A percentile compares a stretch with the other conserved stretches of the same genome.
These are phyloP conservation scores for Diaporthe vexans DNA, from an alignment of 2,329 filamentous ascomycete species.

Conservation along the genomic window DNA sequence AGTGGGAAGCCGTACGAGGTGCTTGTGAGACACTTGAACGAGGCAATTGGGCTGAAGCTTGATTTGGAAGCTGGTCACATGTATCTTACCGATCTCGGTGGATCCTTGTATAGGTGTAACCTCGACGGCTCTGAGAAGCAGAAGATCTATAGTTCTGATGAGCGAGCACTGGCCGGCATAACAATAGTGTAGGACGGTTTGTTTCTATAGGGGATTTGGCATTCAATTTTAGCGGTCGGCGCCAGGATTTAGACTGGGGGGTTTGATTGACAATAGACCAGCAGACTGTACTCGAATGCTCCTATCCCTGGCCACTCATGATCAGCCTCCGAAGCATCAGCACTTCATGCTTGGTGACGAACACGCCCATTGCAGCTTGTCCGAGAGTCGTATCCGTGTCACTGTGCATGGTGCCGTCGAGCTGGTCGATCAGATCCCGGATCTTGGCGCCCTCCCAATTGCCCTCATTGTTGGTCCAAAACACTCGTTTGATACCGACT, in stretches of 20 bases:
- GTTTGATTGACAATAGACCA: not conserved
- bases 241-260: not conserved
- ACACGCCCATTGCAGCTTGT: constrained; percentile 49
- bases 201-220: not conserved
- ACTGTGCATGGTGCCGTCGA: constrained; percentile 51
- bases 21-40: constrained; percentile 41
- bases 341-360: constrained; percentile 68
- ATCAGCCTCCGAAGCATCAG: constrained; percentile 56
- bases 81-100: constrained; percentile 41
- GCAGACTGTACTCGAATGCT: not conserved
- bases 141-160: constrained; percentile 36
- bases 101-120: constrained; percentile 38
- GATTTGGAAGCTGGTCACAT: constrained; percentile 33
- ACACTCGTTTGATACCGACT: constrained; percentile 65
- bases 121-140: constrained; percentile 39
- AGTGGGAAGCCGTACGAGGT: constrained; percentile 36
- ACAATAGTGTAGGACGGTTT: constrained; percentile 5
- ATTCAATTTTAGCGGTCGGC: not conserved
- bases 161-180: constrained; percentile 28
- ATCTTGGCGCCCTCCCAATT: constrained; percentile 66
- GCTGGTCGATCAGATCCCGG: constrained; percentile 60
- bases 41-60: constrained; percentile 43
- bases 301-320: constrained; percentile 31
- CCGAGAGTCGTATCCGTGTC: constrained; percentile 37
- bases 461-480: constrained; percentile 64